Evolutionary conservation across 2,329 filamentous ascomycete genomes (phyloP).

Genomic region (Bipolaris bicolor): DNA sequence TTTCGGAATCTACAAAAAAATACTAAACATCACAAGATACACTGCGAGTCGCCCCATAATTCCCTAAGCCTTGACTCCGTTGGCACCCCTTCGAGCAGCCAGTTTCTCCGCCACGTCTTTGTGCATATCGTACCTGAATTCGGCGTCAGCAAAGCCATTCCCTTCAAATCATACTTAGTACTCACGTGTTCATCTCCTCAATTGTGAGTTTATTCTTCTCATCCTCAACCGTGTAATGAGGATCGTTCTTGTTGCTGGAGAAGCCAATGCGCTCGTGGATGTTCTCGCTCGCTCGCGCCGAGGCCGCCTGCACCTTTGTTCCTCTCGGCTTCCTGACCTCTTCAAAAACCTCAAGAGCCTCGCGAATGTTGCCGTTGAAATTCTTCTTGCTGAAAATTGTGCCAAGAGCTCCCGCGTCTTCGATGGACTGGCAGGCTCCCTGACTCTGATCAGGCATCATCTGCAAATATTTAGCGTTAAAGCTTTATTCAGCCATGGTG

Average conservation of each 20-base stretch:
- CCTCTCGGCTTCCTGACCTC: constrained; percentile 46
- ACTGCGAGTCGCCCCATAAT: neutral
- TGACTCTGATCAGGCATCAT: constrained; percentile 75
- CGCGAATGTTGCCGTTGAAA: constrained; percentile 47
- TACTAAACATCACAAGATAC: neutral
- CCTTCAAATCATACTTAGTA: neutral
- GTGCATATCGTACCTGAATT: constrained; percentile 29
- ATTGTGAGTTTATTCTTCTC: constrained; percentile 68
- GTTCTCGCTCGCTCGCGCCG: constrained; percentile 47
- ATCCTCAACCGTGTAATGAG: constrained; percentile 67
- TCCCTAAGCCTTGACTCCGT: neutral
- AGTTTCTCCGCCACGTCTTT: neutral
- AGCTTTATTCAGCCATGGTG: neutral
- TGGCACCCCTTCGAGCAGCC: neutral
- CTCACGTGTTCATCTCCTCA: constrained; percentile 67
- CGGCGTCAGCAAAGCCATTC: neutral
- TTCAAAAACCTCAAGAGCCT: constrained; percentile 46
- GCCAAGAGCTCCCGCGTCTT: constrained; percentile 68
- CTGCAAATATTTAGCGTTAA: constrained; percentile 24
- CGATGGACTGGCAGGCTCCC: constrained; percentile 72
- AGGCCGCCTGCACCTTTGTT: constrained; percentile 48
- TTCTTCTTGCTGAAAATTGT: constrained; percentile 62
- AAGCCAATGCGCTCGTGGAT: constrained; percentile 60
- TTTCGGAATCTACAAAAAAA: neutral
- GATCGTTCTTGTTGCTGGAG: constrained; percentile 63